phyloP scores from a whole-genome alignment of 768 basidiomycete genomes.

The Naganishia friedmannii region DNA sequence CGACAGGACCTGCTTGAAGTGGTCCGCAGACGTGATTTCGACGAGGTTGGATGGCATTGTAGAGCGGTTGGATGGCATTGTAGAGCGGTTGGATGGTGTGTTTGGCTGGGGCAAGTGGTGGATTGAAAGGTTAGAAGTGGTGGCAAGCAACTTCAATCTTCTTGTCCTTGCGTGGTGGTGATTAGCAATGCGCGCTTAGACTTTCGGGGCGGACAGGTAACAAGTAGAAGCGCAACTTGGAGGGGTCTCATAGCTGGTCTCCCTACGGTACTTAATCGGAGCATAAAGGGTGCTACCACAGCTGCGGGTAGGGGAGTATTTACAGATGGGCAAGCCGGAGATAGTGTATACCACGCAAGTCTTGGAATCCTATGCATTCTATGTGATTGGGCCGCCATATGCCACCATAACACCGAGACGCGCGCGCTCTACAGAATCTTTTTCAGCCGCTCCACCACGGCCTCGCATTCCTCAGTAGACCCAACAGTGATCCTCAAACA shows the following conservation, averaged over 20 bases:
- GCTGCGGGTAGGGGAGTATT: no score
- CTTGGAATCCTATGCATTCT: not conserved
- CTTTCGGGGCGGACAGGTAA: no score
- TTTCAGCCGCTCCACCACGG: slow-evolving; percentile 60
- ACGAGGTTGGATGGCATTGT: slow-evolving; percentile 53
- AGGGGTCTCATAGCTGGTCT: no score
- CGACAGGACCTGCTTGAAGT: slow-evolving; percentile 73
- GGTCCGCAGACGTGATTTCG: slow-evolving; percentile 62
- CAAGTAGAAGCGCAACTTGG: no score
- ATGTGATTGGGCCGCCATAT: not conserved
- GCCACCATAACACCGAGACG: not conserved
- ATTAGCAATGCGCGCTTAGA: no score
- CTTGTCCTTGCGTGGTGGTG: no score
- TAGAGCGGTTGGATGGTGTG: slow-evolving; percentile 12
- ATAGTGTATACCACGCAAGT: no score
- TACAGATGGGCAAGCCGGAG: no score
- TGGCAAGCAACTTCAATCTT: no score
- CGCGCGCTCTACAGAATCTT: slow-evolving; percentile 26
- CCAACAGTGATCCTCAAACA: slow-evolving; percentile 89
- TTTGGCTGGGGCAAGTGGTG: not conserved
- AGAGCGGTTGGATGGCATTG: slow-evolving; percentile 22
- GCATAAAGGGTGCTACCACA: no score
- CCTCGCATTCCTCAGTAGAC: slow-evolving; percentile 70
- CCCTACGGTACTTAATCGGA: no score
- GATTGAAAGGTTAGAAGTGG: no score